Evolutionary conservation across 2,329 filamentous ascomycete genomes (phyloP).

Genomic region (Beauveria sp.): DNA sequence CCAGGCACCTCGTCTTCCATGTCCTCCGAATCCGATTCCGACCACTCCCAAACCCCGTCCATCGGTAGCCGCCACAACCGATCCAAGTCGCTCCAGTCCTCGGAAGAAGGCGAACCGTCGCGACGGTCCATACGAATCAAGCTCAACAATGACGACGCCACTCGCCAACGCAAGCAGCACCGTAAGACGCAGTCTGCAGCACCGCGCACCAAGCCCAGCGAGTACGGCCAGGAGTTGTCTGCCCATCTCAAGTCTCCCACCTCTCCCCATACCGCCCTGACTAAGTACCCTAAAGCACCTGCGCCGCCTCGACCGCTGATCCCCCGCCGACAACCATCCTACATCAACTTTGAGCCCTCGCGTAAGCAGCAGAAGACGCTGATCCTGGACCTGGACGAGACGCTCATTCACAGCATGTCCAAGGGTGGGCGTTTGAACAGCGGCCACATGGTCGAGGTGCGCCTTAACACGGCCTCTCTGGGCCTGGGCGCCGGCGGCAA

Average conservation of each 20-base stretch:
- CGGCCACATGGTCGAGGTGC: constrained; percentile 98
- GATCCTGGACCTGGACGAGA: constrained; percentile 93
- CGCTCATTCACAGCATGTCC: constrained; percentile 94
- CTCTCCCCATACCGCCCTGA: constrained; percentile 69
- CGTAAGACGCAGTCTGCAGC: constrained; percentile 49
- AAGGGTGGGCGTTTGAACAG: constrained; percentile 93
- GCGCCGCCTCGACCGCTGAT: constrained; percentile 85
- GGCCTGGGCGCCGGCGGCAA: constrained; percentile 53
- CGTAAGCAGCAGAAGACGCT: constrained; percentile 76
- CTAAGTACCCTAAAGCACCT: constrained; percentile 83
- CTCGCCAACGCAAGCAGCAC: constrained; percentile 67
- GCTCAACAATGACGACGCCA: constrained; percentile 70
- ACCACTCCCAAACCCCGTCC: constrained; percentile 26
- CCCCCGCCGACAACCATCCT: constrained; percentile 82
- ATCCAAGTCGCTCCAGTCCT: constrained; percentile 51
- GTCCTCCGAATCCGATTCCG: constrained; percentile 65
- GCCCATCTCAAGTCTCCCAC: constrained; percentile 90
- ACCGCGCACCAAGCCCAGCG: constrained; percentile 33
- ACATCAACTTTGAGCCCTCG: constrained; percentile 55
- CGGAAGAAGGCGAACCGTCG: constrained; percentile 56
- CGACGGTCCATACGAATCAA: constrained; percentile 86
- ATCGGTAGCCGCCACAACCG: constrained; percentile 45
- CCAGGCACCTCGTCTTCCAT: constrained; percentile 50
- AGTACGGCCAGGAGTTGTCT: constrained; percentile 47
- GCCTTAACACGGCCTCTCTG: constrained; percentile 65